Evolutionary conservation across 768 basidiomycete species (phyloP).

Genomic region (Gymnopilus junonius): DNA sequence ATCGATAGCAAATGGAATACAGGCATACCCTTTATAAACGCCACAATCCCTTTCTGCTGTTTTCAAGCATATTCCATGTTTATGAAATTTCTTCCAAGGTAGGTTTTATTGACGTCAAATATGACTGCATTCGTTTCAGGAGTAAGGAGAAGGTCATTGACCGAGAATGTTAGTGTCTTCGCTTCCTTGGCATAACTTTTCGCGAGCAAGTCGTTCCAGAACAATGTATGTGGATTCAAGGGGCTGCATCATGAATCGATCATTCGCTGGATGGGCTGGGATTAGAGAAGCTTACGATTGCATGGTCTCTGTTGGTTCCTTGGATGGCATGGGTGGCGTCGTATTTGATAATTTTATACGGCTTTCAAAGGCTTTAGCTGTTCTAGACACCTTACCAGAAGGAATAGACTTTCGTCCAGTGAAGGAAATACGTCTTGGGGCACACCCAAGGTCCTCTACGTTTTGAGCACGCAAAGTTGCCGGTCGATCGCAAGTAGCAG

Average conservation of each 20-base stretch:
- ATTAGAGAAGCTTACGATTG: neutral
- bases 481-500: neutral
- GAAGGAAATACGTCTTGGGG: neutral
- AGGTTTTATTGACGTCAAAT: conserved; percentile 29
- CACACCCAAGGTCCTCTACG: neutral
- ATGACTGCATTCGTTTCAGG: conserved; percentile 24
- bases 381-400: neutral
- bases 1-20: conserved; percentile 1
- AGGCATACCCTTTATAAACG: conserved; percentile 1
- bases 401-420: neutral
- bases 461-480: neutral
- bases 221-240: conserved; percentile 21
- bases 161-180: conserved; percentile 17
- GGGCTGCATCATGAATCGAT: conserved; percentile 1
- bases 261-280: neutral
- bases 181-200: conserved; percentile 14
- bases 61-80: conserved; percentile 13
- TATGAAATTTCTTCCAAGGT: conserved; percentile 31
- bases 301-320: neutral
- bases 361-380: conserved; percentile 8
- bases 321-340: neutral
- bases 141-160: conserved; percentile 25
- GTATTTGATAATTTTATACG: neutral
- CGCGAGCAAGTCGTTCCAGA: conserved; percentile 27
- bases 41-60: conserved; percentile 3